Base-by-base conservation (phyloP, 2,329 filamentous ascomycete genomes). In the Aurifilum marmelostoma region DNA sequence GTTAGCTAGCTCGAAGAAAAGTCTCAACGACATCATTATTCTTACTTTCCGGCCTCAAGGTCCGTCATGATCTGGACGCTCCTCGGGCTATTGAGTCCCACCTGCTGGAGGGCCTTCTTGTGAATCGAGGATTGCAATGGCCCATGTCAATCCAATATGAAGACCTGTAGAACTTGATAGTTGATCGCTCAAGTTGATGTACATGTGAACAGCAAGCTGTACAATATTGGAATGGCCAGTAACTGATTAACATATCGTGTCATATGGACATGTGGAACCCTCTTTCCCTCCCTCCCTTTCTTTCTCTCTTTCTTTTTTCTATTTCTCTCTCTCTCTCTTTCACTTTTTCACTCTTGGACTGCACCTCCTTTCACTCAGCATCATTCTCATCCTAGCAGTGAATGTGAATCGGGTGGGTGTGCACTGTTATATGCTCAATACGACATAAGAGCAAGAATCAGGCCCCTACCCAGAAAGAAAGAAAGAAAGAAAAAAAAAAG, bases 1-100 rank as follows among this genome's bases (percentile, higher is more conserved):
- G 24, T 63, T 61, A 47, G 39, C n/a, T 69, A 69, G 67, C 63
- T 59, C 29, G 29, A 56, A 56, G 29, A 56, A 54, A 59, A 59
- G 3, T n/a, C 56, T 37, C 18, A 18, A 37, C 21, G 56, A 59
- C 32, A 59, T 16, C 56, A 37, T 59, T 16, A 12, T 24, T 7
- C 14, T 37, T 59, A 29, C 32, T 11, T 18, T 59, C 29, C 29
- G 21, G 27, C 32, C 11, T 21, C 29, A 18, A n/a, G 21, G 21
- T 37, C 5, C 14, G n/a, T n/a, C n/a, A 32, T 18, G 29, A 3
- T 34, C 21, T 34, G 54, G 54, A 58, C 32, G 56, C 18, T 11
- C 4, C 32, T 34, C 9, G 11, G 56, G 21, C 56, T 59, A 27
- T 16, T 56, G 52, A 24, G 43, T 47, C 11, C 4, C 24, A 32